A percentile compares a stretch with the other conserved stretches of the same genome.
Conservation (phyloP, 192 early-diverging fungal genomes). For the Linnemannia hyalina region DNA sequence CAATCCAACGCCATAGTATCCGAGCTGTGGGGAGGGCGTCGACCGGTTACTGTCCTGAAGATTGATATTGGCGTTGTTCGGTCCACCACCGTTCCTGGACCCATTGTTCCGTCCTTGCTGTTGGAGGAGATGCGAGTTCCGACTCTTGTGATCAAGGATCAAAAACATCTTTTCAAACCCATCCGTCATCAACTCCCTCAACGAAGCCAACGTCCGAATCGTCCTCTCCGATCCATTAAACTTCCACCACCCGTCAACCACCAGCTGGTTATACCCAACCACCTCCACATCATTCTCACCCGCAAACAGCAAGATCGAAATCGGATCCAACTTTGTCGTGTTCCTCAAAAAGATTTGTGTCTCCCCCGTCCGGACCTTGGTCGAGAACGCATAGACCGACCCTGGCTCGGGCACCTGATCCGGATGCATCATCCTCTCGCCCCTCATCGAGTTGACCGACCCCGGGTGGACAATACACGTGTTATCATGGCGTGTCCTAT, state of each 20-base stretch:
- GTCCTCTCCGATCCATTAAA: constrained; percentile 52
- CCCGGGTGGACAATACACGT: constrained; percentile 57
- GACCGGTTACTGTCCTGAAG: constrained; percentile 36
- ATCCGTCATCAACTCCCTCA: constrained; percentile 49
- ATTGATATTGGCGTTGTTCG: background rate
- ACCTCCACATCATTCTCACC: constrained; percentile 55
- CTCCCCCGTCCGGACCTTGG: constrained; percentile 55
- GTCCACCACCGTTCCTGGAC: background rate
- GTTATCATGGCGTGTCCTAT: constrained; percentile 57
- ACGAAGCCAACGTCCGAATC: constrained; percentile 27
- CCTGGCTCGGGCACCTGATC: constrained; percentile 46
- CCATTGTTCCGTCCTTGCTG: constrained; percentile 31
- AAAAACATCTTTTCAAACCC: constrained; percentile 56
- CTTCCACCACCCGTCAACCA: constrained; percentile 58
- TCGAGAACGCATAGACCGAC: constrained; percentile 59
- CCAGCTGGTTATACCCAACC: constrained; percentile 43
- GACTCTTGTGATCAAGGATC: constrained; percentile 53
- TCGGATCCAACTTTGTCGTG: constrained; percentile 55
- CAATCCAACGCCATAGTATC: constrained; percentile 51
- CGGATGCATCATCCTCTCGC: constrained; percentile 33
- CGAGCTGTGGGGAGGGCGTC: constrained; percentile 50
- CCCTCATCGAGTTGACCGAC: constrained; percentile 57
- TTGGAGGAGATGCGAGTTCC: constrained; percentile 28
- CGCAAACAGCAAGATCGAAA: constrained; percentile 58
- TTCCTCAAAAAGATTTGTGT: constrained; percentile 57